Percentiles rank a stretch among this genome's conserved stretches.
Evolutionary conservation across 352 stramenopile genomes (phyloP).

Genomic region (Pythium phragmiticola): DNA sequence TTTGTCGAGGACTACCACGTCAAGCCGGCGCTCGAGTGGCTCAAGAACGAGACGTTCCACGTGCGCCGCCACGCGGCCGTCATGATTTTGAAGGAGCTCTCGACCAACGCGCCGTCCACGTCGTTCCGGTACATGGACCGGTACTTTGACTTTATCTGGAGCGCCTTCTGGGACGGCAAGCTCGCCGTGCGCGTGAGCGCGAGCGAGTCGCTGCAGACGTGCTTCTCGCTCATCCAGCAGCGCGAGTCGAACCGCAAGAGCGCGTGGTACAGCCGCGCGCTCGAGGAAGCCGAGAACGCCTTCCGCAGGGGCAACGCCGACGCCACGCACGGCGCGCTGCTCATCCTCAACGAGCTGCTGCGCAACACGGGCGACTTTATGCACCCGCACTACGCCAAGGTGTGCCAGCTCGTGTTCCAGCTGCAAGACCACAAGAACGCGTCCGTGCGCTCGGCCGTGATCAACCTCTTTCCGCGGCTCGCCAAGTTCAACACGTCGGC

Average conservation of each 20-base stretch:
- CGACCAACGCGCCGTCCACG: slow-evolving; percentile 83
- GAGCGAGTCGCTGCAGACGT: slow-evolving; percentile 81
- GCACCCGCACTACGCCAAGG: slow-evolving; percentile 76
- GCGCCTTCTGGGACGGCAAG: slow-evolving; percentile 84
- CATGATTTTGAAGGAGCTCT: slow-evolving; percentile 87
- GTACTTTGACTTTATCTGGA: slow-evolving; percentile 91
- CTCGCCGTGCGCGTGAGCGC: slow-evolving; percentile 76
- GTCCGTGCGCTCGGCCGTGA: slow-evolving; percentile 77
- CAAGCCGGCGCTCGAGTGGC: slow-evolving; percentile 83
- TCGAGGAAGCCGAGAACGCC: slow-evolving; percentile 74
- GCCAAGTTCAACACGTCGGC: slow-evolving; percentile 89
- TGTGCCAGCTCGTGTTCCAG: slow-evolving; percentile 73
- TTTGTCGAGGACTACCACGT: slow-evolving; percentile 90
- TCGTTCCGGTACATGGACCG: slow-evolving; percentile 87
- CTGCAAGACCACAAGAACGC: slow-evolving; percentile 79
- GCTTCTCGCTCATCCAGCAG: slow-evolving; percentile 85
- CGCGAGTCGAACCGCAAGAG: slow-evolving; percentile 86
- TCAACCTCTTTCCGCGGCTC: slow-evolving; percentile 80
- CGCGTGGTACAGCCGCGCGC: slow-evolving; percentile 73
- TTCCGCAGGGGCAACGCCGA: slow-evolving; percentile 79
- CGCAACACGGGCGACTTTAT: slow-evolving; percentile 89
- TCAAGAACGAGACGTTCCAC: slow-evolving; percentile 89
- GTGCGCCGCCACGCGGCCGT: slow-evolving; percentile 80
- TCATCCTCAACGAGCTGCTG: slow-evolving; percentile 86
- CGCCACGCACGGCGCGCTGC: slow-evolving; percentile 72